Base-by-base conservation (phyloP, 257 asterid species). In the Solanum chilense region DNA sequence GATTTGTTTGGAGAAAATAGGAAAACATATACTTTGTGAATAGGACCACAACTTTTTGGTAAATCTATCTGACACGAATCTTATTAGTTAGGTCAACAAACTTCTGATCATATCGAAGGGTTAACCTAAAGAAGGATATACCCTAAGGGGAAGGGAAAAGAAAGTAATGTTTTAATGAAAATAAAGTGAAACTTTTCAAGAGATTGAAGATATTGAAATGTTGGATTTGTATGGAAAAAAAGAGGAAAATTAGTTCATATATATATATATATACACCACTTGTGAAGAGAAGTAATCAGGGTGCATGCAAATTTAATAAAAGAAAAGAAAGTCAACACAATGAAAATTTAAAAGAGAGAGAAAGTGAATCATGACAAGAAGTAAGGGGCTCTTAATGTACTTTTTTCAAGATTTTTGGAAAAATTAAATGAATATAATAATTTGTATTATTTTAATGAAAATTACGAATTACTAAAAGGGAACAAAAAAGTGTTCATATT, bases 271-370 rank as follows among this genome's bases (percentile, higher is more conserved):
- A 37, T 37, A 35, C 7, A 5, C 84, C 39, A 21, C 20, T 73
- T 52, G 23, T 52, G 62, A 52, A 16, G 84, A 60, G 52, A 49
- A 76, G 60, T 21, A 77, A 60, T 27, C 60, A 25, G 39, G 39
- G 12, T 56, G 75, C 88, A 35, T 49, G 73, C 71, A 87, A 87
- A 56, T 31, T 90, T 52, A 21, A 52, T 52, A 70, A 12, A 23
- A 10, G 18, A 21, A 66, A 86, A 58, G 56, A 42, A 92, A 84
- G 94, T 90, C 93, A 90, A 89, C 86, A 70, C 84, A 86, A 6
- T 90, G 82, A 86, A 69, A 88, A 52, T 89, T 92, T 91, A 88
- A 68, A 56, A 84, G 87, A 80, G 88, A 71, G 82, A 82, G 89
- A 82, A 62, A 58, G 73, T 82, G 76, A 74, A 70, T 33, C 69